Evolutionary conservation across 129 eudicot species (phyloP), one percentile per base, ranked within the genome.

Genomic region (Flaveria sonorensis): DNA sequence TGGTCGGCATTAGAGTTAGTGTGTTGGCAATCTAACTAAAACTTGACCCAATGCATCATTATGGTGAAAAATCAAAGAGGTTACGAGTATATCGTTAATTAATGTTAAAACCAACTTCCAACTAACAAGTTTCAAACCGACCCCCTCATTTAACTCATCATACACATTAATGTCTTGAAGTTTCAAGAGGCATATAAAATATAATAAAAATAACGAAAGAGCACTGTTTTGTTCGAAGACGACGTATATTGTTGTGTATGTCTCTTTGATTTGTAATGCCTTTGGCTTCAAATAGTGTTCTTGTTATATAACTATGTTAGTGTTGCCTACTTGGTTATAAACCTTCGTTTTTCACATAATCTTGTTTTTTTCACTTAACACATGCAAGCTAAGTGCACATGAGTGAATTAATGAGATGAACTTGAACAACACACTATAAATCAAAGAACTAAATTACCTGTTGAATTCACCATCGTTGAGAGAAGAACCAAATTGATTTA

Each of bases 201-300:
- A 66, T 36, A 66, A 66, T 66, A 66, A 40, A 66, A n/a, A 36
- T 39, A 45, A 45, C 3, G 12, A 60, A 60, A 60, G 67, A 60
- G 3, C 67, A 12, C 8, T 60, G 18, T 60, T 60, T 60, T 9
- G 39, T 60, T 23, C 39, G 2, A 60, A 24, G 66, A 60, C 1
- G 66, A 60, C n/a, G 23, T 60, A 60, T 60, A 23, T 59, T 60
- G n/a, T 5, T 32, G 39, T 32, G 39, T 23, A 11, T 60, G 64
- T 57, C 32, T 23, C 65, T 59, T 59, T 57, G 32, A 21, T 21
- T 57, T 20, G 64, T 21, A 21, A 57, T 57, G 65, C 36, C 65
- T 59, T 59, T 60, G 66, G 39, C n/a, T 60, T 24, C 7, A 60
- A 24, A 60, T 60, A 21, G 66, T 60, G 66, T 60, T 60, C 66